These are phyloP conservation scores for Phytopythium montanum DNA, from an alignment of 352 stramenopile genomes.

Conservation along the genomic window DNA sequence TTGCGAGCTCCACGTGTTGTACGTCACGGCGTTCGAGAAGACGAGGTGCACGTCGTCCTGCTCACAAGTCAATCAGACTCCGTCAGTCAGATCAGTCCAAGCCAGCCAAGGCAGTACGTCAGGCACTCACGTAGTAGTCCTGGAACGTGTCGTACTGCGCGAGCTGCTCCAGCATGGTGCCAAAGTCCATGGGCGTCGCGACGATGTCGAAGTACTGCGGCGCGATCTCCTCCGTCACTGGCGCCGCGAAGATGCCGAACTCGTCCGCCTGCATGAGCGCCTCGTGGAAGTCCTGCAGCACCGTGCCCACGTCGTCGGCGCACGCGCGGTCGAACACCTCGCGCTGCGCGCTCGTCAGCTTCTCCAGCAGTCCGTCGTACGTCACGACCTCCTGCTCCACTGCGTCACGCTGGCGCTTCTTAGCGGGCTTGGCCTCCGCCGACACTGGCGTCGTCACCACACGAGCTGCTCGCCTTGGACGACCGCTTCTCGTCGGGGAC, in stretches of 20 bases:
- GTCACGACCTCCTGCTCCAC: constrained; percentile 34
- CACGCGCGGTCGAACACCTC: constrained; percentile 51
- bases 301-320: constrained; percentile 44
- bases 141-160: constrained; percentile 60
- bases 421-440: neutral
- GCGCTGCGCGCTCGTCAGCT: constrained; percentile 47
- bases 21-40: constrained; percentile 78
- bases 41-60: constrained; percentile 72
- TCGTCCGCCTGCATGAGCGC: constrained; percentile 71
- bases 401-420: constrained; percentile 44
- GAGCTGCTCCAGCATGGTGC: constrained; percentile 89
- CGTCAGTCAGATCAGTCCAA: neutral
- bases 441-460: constrained; percentile 14
- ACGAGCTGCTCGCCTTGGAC: constrained; percentile 21
- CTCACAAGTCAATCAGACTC: neutral
- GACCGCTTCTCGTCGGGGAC: neutral
- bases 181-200: constrained; percentile 91
- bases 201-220: constrained; percentile 92
- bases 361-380: constrained; percentile 40
- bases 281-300: constrained; percentile 74
- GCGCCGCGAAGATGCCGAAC: constrained; percentile 80
- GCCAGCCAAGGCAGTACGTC: neutral
- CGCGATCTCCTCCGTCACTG: constrained; percentile 90
- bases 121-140: constrained; percentile 74
- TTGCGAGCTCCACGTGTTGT: constrained; percentile 63